Evolutionary conservation across 208 protist genomes (phyloP).

Genomic region (Leishmania mexicana): DNA sequence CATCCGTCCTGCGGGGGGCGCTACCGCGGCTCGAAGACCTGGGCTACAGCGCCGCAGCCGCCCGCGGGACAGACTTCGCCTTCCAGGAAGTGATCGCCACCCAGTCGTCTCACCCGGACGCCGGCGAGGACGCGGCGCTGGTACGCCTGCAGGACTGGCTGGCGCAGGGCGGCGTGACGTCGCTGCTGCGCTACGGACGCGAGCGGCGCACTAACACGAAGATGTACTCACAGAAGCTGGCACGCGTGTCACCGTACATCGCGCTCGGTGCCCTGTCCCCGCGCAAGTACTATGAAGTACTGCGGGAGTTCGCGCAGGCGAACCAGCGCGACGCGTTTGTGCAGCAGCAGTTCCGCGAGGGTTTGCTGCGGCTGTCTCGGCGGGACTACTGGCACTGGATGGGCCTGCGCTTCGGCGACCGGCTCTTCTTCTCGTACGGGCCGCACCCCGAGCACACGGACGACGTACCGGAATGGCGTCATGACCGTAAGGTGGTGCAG

Average conservation of each 20-base stretch:
- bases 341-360: conserved; percentile 84
- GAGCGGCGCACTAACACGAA: conserved; percentile 79
- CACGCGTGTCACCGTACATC: conserved; percentile 82
- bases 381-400: conserved; percentile 93
- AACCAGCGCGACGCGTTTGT: conserved; percentile 71
- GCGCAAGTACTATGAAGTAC: conserved; percentile 73
- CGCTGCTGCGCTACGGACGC: conserved; percentile 72
- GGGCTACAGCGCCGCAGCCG: conserved; percentile 58
- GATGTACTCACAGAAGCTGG: conserved; percentile 81
- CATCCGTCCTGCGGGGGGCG: conserved; percentile 51
- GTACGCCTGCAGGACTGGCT: conserved; percentile 74
- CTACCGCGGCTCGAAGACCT: conserved; percentile 74
- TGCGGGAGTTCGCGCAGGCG: conserved; percentile 59
- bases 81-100: conserved; percentile 80
- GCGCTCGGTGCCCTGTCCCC: conserved; percentile 76
- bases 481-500: conserved; percentile 81
- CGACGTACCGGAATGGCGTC: conserved; percentile 71
- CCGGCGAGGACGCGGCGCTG: conserved; percentile 70
- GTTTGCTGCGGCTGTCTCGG: conserved; percentile 72
- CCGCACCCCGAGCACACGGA: conserved; percentile 83
- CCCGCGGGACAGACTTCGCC: conserved; percentile 35
- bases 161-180: conserved; percentile 59
- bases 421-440: conserved; percentile 85
- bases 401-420: conserved; percentile 77
- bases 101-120: conserved; percentile 62